Percentiles rank a stretch among this genome's conserved stretches.
Evolutionary conservation across 805 yeast genomes (phyloP).

Genomic region (Zygoascus flipseniorum): DNA sequence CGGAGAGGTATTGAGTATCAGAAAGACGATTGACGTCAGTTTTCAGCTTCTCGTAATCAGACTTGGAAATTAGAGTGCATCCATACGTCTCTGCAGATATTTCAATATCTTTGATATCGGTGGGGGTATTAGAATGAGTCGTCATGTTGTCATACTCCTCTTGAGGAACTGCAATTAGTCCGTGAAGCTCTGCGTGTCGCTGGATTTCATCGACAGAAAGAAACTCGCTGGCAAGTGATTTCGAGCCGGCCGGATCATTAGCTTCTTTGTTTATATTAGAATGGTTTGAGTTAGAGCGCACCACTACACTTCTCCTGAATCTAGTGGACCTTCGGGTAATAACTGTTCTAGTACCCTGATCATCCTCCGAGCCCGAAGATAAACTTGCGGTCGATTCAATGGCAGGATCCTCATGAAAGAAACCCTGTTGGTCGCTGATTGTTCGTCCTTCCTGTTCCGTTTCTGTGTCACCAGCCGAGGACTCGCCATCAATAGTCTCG

Average conservation of each 20-base stretch:
- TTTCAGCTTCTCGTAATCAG: conserved; percentile 7
- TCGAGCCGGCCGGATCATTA: not conserved
- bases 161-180: conserved; percentile 15
- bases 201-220: conserved; percentile 19
- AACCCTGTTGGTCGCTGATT: not conserved
- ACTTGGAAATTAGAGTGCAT: conserved; percentile 14
- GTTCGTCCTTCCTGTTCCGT: conserved; percentile 18
- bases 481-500: conserved; percentile 20
- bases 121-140: conserved; percentile 2
- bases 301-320: not conserved
- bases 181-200: conserved; percentile 18
- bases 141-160: conserved; percentile 18
- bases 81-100: conserved; percentile 9
- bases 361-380: conserved; percentile 11
- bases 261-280: not conserved
- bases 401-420: not conserved
- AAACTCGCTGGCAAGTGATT: conserved; percentile 19
- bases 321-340: conserved; percentile 6
- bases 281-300: conserved; percentile 1
- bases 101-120: conserved; percentile 8
- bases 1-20: not conserved
- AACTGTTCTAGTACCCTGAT: conserved; percentile 2
- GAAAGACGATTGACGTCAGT: not conserved
- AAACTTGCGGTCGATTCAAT: conserved; percentile 2
- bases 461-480: conserved; percentile 24